A percentile compares a stretch with the other conserved stretches of the same genome.
These are phyloP conservation scores for Diaporthe ilicicola DNA, from an alignment of 2,329 filamentous ascomycete genomes.

Conservation along the genomic window DNA sequence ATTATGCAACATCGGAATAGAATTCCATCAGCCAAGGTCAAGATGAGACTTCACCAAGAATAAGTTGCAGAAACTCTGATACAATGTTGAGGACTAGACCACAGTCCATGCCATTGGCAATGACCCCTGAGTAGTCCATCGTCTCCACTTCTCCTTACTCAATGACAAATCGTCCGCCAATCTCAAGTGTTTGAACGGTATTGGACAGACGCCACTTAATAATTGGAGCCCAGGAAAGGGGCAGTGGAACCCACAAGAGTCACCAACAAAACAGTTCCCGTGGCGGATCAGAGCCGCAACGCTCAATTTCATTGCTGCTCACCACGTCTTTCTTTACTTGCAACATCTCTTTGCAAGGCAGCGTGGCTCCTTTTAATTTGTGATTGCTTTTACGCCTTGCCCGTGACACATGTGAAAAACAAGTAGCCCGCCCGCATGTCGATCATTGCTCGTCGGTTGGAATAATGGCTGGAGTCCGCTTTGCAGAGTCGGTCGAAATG, in stretches of 20 bases:
- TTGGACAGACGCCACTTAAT: background rate
- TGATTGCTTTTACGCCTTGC: too few species aligned
- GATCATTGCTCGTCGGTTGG: too few species aligned
- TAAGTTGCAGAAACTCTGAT: too few species aligned
- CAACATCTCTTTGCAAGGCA: background rate
- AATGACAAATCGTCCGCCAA: background rate
- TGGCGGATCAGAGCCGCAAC: background rate
- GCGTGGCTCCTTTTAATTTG: background rate
- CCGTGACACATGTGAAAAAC: background rate
- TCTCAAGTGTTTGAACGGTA: too few species aligned
- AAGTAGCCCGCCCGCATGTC: background rate
- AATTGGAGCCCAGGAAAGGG: background rate
- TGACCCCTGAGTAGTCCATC: background rate
- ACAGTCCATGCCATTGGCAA: background rate
- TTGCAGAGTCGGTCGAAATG: conserved; percentile 22
- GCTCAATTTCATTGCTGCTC: background rate
- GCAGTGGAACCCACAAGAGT: background rate
- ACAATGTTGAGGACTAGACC: too few species aligned
- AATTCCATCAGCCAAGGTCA: too few species aligned
- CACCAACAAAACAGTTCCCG: background rate
- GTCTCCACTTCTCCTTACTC: background rate
- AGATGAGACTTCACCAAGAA: too few species aligned
- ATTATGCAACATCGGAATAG: too few species aligned
- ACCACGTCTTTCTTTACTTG: background rate
- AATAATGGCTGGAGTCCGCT: conserved; percentile 3